Conservation (phyloP, 345 rosid genomes). For the Nasturtium officinale region DNA sequence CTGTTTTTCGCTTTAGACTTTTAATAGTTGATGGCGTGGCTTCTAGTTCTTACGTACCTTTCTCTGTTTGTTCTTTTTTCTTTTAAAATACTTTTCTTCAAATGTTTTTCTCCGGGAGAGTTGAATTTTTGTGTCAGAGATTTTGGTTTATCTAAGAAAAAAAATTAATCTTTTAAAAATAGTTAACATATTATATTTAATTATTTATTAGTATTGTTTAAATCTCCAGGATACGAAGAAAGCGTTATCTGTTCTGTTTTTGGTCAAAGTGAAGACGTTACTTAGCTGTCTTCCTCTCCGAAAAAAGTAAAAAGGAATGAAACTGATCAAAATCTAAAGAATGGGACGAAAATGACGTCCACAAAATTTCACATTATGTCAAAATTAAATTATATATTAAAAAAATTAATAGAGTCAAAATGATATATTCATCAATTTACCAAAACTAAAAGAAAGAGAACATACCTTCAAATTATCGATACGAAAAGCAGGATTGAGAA, state of each 20-base stretch:
- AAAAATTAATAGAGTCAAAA: constrained; percentile 17
- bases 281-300: constrained; percentile 31
- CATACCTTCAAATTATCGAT: constrained; percentile 56
- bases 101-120: not conserved
- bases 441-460: not conserved
- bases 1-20: constrained; percentile 29
- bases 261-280: constrained; percentile 33
- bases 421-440: constrained; percentile 18
- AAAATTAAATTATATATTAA: not conserved
- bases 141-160: not conserved
- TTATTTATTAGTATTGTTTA: not conserved
- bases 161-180: not conserved
- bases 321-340: constrained; percentile 39
- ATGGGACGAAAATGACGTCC: constrained; percentile 41
- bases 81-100: not conserved
- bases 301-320: constrained; percentile 25
- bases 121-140: not conserved
- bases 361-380: constrained; percentile 35
- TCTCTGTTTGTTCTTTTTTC: constrained; percentile 22
- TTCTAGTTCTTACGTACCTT: constrained; percentile 30
- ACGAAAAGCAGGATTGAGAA: constrained; percentile 58
- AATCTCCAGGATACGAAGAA: not conserved
- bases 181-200: not conserved
- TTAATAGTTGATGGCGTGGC: constrained; percentile 34
- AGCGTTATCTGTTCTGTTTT: not conserved